Base-by-base conservation (phyloP, 345 rosid species). In the Populus alba region DNA sequence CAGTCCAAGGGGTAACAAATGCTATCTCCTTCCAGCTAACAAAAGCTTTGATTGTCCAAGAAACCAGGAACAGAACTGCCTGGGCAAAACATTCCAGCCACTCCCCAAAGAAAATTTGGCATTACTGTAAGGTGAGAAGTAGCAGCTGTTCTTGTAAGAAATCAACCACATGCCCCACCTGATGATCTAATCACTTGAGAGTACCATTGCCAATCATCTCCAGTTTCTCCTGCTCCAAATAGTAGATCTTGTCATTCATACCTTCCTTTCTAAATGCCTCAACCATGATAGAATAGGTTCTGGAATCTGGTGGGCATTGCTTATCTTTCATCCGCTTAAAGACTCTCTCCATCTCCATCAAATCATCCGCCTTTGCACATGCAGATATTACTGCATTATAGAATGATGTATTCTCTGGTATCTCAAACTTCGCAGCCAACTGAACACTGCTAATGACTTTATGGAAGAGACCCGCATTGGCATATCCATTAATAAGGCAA, bases 271-370 rank as follows among this genome's bases (percentile, higher is more conserved):
- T 79, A 81, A 89, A 94, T 8, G 97, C 97, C 70, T 95, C 91
- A 6, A 84, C 86, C 97, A 95, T 88, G 77, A 87, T 82, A 47
- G 87, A 78, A 86, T 87, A 93, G 69, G 96, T 95, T 65, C 75
- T 81, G 22, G 86, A 86, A 85, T 92, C 90, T 5, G 87, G 85
- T 10, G 53, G 87, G 33, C 92, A 89, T 43, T 89, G 89, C 73
- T 86, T 87, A 55, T 89, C 97, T 81, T 88, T 93, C 99, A 95
- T 93, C 71, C 87, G 83, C 75, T 80, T 83, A 78, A 83, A 95
- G 43, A 91, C 97, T 80, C 97, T 89, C 81, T 92, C 99, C 98
- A 95, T 93, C 91, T 95, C 98, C 86, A 91, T 81, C 79, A 93
- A 80, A 85, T 93, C 99, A 53, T 88, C 92, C 0, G 97, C 93